These are phyloP conservation scores for Cicer judaicum DNA, from an alignment of 306 rosid species.

Conservation along the genomic window DNA sequence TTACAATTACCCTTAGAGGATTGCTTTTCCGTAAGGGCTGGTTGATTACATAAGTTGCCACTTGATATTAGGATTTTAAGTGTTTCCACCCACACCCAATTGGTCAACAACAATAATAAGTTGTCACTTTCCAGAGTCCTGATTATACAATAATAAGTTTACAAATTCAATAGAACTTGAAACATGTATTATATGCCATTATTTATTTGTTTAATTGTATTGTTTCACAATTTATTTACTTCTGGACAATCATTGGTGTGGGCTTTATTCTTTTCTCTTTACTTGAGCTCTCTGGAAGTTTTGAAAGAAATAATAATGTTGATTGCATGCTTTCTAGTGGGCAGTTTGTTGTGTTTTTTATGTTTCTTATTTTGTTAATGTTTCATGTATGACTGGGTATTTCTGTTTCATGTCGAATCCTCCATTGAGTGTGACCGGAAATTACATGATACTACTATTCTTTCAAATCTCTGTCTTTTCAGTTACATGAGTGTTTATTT, in stretches of 20 bases:
- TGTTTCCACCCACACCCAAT: constrained; percentile 13
- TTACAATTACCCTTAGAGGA: neutral
- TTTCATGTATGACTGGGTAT: neutral
- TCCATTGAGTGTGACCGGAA: constrained; percentile 6
- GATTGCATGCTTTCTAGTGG: constrained; percentile 25
- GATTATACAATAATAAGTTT: neutral
- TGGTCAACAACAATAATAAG: neutral
- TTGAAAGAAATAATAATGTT: neutral
- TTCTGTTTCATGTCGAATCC: constrained; percentile 27
- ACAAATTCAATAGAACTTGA: constrained; percentile 10
- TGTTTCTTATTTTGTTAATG: constrained; percentile 16
- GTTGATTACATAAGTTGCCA: constrained; percentile 6
- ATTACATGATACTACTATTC: neutral
- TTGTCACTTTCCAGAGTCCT: constrained; percentile 17
- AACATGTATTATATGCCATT: neutral
- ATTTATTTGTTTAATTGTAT: constrained; percentile 5
- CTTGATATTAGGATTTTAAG: neutral
- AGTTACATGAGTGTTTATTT: constrained; percentile 21
- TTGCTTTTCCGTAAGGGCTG: neutral
- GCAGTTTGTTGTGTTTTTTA: neutral
- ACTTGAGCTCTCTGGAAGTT: constrained; percentile 5
- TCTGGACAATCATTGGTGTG: neutral
- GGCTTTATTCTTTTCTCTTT: constrained; percentile 1
- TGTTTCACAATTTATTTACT: neutral
- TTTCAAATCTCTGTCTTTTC: neutral